Conservation (phyloP, 2,329 filamentous ascomycete species). For the Pseudogymnoascus sp. region DNA sequence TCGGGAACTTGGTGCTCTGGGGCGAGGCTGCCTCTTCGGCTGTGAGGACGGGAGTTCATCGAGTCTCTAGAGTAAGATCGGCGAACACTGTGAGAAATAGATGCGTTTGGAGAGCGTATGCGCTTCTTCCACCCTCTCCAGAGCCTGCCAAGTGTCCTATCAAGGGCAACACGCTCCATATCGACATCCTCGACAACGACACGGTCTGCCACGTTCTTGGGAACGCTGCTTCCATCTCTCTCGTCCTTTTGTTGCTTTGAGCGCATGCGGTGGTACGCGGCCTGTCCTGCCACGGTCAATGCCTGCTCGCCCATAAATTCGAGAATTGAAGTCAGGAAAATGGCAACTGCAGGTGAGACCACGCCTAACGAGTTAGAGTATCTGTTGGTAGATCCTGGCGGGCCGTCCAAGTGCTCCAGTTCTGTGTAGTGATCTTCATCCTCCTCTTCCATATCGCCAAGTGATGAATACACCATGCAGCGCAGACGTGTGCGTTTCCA, state of each 20-base stretch:
- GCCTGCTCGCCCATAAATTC: constrained; percentile 92
- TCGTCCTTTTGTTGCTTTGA: constrained; percentile 52
- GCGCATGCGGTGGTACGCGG: constrained; percentile 63
- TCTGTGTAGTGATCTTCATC: constrained; percentile 87
- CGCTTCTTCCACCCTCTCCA: constrained; percentile 96
- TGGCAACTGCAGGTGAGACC: constrained; percentile 85
- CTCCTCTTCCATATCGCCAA: constrained; percentile 96
- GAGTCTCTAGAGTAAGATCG: constrained; percentile 45
- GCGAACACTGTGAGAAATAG: constrained; percentile 33
- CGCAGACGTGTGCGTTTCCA: constrained; percentile 91
- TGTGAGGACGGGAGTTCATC: constrained; percentile 24
- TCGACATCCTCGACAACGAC: constrained; percentile 84
- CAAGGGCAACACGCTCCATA: constrained; percentile 86
- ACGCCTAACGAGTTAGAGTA: constrained; percentile 49
- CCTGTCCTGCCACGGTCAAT: constrained; percentile 77
- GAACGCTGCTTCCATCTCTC: constrained; percentile 40
- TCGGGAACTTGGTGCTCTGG: constrained; percentile 30
- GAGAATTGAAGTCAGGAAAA: constrained; percentile 89
- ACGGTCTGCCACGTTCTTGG: constrained; percentile 50
- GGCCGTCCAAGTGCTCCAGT: constrained; percentile 62
- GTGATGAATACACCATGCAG: constrained; percentile 96
- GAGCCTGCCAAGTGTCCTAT: constrained; percentile 76
- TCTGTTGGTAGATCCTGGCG: constrained; percentile 47
- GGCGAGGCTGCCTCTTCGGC: constrained; percentile 35
- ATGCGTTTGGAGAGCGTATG: constrained; percentile 50